phyloP scores from a whole-genome alignment of 805 yeast species.

The Starmerella scarabaei region DNA sequence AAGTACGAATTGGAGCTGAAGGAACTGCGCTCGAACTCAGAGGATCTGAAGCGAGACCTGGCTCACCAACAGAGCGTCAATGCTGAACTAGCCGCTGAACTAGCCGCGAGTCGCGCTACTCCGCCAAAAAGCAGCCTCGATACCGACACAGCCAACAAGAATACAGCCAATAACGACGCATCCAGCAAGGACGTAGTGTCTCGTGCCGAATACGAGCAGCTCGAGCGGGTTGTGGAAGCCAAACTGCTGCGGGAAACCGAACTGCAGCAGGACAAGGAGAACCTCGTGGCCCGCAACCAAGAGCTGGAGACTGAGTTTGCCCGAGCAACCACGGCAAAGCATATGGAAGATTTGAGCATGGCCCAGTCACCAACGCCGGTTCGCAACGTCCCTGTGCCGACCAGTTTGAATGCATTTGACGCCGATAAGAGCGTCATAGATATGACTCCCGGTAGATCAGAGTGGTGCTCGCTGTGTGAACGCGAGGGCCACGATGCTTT shows the following conservation, averaged over 20 bases:
- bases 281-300: slow-evolving; percentile 3
- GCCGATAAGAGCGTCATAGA: slow-evolving; percentile 30
- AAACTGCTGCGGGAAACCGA: slow-evolving; percentile 16
- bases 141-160: background rate
- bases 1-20: slow-evolving; percentile 20
- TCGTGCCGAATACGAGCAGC: slow-evolving; percentile 6
- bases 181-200: background rate
- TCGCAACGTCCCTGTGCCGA: slow-evolving; percentile 7
- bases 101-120: background rate
- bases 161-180: background rate
- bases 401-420: slow-evolving; percentile 5
- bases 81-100: slow-evolving; percentile 10
- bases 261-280: slow-evolving; percentile 13
- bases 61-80: no score
- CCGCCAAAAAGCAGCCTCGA: no score
- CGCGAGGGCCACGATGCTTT: slow-evolving; percentile 75
- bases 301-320: background rate
- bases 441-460: slow-evolving; percentile 57
- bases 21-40: slow-evolving; percentile 17
- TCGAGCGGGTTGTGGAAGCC: slow-evolving; percentile 14
- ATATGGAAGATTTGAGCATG: background rate
- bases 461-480: slow-evolving; percentile 93
- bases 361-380: background rate
- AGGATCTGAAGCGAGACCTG: slow-evolving; percentile 19
- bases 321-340: background rate